These are phyloP conservation scores for Sarocladium oryzae DNA, from an alignment of 2,329 filamentous ascomycete genomes.

Conservation along the genomic window DNA sequence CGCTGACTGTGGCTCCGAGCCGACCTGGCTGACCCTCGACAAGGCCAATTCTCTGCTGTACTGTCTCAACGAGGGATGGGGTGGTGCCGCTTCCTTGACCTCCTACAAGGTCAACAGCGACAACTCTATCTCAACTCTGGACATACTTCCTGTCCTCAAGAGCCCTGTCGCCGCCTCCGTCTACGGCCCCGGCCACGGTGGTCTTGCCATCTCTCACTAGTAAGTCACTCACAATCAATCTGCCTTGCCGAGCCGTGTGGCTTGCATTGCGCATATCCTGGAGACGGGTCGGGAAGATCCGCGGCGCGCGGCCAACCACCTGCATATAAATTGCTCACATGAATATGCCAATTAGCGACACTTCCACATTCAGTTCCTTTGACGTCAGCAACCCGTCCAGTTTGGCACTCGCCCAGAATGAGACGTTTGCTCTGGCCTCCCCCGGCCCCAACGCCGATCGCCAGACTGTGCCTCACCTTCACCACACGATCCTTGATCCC, in stretches of 20 bases:
- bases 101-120: conserved; percentile 30
- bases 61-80: conserved; percentile 54
- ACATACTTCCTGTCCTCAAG: conserved; percentile 25
- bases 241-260: no score
- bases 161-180: conserved; percentile 38
- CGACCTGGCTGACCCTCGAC: conserved; percentile 56
- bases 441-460: conserved; percentile 35
- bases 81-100: conserved; percentile 37
- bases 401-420: conserved; percentile 29
- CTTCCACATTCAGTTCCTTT: conserved; percentile 37
- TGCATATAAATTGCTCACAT: background rate
- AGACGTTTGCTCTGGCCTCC: conserved; percentile 31
- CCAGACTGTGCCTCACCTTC: conserved; percentile 55
- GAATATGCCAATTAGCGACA: background rate
- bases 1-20: conserved; percentile 44
- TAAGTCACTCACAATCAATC: no score
- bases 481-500: conserved; percentile 60
- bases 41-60: conserved; percentile 41
- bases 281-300: background rate
- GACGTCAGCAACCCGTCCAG: conserved; percentile 31
- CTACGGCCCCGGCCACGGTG: conserved; percentile 34
- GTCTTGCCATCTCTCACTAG: conserved; percentile 40
- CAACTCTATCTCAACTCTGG: conserved; percentile 32
- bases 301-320: no score
- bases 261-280: no score